A percentile compares a stretch with the other conserved stretches of the same genome.
phyloP scores from a whole-genome alignment of 1,139 yeast species.

The Suhomyces atakaporum region DNA sequence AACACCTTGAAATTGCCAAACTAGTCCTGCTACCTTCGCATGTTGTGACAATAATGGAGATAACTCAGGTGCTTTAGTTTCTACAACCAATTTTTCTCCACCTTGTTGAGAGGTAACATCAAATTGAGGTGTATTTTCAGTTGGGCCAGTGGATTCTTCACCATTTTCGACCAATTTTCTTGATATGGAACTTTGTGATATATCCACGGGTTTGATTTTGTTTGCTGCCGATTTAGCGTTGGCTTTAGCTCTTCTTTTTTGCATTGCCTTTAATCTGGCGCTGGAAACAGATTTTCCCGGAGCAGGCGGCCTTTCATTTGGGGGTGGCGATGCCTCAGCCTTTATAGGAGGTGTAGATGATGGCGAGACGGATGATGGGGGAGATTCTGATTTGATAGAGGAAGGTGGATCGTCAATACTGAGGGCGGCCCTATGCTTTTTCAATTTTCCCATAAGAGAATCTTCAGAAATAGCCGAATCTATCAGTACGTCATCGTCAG shows the following conservation, averaged over 20 bases:
- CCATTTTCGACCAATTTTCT: slow-evolving; percentile 51
- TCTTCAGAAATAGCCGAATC: slow-evolving; percentile 23
- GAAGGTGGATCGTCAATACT: slow-evolving; percentile 15
- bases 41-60: slow-evolving; percentile 76
- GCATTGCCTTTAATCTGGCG: slow-evolving; percentile 91
- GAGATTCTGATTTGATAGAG: slow-evolving; percentile 19
- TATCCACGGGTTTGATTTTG: slow-evolving; percentile 63
- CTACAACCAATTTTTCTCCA: slow-evolving; percentile 80
- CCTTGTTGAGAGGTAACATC: slow-evolving; percentile 80
- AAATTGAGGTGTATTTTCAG: slow-evolving; percentile 27
- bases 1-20: slow-evolving; percentile 98
- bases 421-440: slow-evolving; percentile 36
- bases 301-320: slow-evolving; percentile 11
- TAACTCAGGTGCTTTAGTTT: slow-evolving; percentile 67
- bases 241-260: slow-evolving; percentile 84
- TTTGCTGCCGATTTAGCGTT: slow-evolving; percentile 64
- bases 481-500: slow-evolving; percentile 43
- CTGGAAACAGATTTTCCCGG: slow-evolving; percentile 43
- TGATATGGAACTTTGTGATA: slow-evolving; percentile 77
- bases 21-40: slow-evolving; percentile 71
- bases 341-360: slow-evolving; percentile 20
- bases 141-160: slow-evolving; percentile 16
- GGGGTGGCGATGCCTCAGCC: slow-evolving; percentile 8
- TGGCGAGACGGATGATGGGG: slow-evolving; percentile 17
- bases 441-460: slow-evolving; percentile 35